Evolutionary conservation across 352 stramenopile species (phyloP).

Genomic region (Phytophthora syringae): DNA sequence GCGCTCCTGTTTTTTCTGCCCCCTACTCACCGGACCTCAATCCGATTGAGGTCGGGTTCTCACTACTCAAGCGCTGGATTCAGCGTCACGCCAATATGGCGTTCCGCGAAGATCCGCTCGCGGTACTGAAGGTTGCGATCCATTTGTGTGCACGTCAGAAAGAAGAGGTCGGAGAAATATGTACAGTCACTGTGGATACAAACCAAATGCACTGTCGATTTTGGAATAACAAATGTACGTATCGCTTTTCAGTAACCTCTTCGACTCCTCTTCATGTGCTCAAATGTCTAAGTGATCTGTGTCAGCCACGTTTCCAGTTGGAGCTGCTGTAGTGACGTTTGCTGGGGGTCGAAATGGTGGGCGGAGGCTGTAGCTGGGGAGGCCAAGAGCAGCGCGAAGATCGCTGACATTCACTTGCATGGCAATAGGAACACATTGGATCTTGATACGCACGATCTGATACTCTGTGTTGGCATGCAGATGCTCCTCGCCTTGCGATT

Average conservation of each 20-base stretch:
- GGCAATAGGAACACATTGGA: slow-evolving; percentile 1
- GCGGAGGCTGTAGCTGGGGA: slow-evolving; percentile 8
- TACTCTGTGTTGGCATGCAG: background rate
- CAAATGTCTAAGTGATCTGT: background rate
- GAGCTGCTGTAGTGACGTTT: background rate
- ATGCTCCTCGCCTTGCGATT: background rate
- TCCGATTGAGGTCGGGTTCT: background rate
- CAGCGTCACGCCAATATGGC: background rate
- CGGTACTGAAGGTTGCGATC: too few relatives aligned
- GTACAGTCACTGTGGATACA: slow-evolving; percentile 19
- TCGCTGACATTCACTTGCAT: slow-evolving; percentile 12
- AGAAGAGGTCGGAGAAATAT: background rate
- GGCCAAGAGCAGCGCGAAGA: background rate
- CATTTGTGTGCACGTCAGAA: slow-evolving; percentile 1
- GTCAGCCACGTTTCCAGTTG: slow-evolving; percentile 4
- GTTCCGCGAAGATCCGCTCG: too few relatives aligned
- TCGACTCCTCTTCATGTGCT: background rate
- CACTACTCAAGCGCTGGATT: background rate
- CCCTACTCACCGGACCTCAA: background rate
- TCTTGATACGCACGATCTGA: background rate
- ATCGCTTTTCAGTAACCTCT: too few relatives aligned
- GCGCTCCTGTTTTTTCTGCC: slow-evolving; percentile 62
- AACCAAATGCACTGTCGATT: slow-evolving; percentile 4
- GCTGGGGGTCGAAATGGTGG: slow-evolving; percentile 9
- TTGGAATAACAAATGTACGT: background rate